Evolutionary conservation across 2,329 filamentous ascomycete genomes (phyloP), one percentile per base, ranked within the genome.

Genomic region (Penicillium sp.): DNA sequence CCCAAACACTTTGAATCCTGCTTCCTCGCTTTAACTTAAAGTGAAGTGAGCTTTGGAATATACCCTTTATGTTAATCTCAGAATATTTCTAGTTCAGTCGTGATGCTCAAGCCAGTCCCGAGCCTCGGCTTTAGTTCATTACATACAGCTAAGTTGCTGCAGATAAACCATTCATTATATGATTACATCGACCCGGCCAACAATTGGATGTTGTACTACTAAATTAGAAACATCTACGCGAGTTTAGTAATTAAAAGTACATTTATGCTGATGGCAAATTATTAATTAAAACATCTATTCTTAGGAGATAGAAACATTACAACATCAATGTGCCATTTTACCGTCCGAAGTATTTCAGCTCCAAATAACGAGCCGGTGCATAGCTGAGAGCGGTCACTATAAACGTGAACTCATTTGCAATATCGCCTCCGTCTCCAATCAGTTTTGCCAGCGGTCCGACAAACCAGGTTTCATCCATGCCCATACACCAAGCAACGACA

Each of bases 391-490:
- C 62, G 0, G 80, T 81, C 28, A 81, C 77, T 3, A 78, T 69
- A 43, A 83, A 72, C 1, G 79, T 73, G 45, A 84, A 70, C 72
- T 83, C 73, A 60, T 81, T 82, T 9, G 78, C 80, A 49, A 81
- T 68, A 64, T 81, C 79, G 9, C 78, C 78, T 18, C 77, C 77
- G 0, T 69, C 66, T 4, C 78, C 77, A 58, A 81, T 80, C 60
- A 70, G 64, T 42, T 63, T 66, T 1, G 74, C 78, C 50, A 81
- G 60, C 2, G 71, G 70, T 0, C 80, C 81, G 21, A 79, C 69
- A 62, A 79, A 83, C 77, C 79, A 83, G 0, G 79, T 83, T 69
- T 83, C 78, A 47, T 75, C 76, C 82, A 86, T 85, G 1, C 82
- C 83, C 64, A 85, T 71, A 21, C 82, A 72, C 71, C 80, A 83